These are phyloP conservation scores for Tinospora cordifolia DNA, from an alignment of 164 flowering plant species.

Conservation along the genomic window DNA sequence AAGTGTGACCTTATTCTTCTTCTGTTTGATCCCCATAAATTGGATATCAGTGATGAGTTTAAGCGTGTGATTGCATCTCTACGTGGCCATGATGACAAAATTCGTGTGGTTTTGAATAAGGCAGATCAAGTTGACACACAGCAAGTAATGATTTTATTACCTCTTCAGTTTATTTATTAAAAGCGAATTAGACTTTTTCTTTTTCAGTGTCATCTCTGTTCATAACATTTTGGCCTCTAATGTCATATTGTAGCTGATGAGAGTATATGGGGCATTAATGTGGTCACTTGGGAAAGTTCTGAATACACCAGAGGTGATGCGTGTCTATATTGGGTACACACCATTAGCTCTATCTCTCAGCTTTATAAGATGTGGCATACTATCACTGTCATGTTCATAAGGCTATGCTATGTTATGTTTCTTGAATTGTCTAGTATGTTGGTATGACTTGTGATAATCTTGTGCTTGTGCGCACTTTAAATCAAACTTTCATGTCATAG, in stretches of 20 bases:
- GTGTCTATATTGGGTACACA: constrained; percentile 93
- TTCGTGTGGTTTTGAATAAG: constrained; percentile 92
- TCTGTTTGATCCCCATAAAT: constrained; percentile 92
- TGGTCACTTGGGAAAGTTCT: constrained; percentile 98
- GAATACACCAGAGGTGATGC: constrained; percentile 86
- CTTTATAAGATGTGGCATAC: neutral
- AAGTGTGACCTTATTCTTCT: constrained; percentile 89
- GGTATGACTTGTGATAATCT: neutral
- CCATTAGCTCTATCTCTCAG: neutral
- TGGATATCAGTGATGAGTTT: constrained; percentile 95
- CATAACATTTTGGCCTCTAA: neutral
- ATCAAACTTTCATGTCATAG: neutral
- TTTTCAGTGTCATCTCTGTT: neutral
- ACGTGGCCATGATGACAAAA: constrained; percentile 96
- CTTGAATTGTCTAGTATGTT: neutral
- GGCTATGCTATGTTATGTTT: neutral
- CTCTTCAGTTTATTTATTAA: neutral
- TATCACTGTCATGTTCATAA: neutral
- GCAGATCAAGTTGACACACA: constrained; percentile 99
- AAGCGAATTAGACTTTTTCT: neutral
- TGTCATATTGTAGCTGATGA: constrained; percentile 38
- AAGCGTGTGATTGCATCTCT: constrained; percentile 89
- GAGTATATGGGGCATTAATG: constrained; percentile 97
- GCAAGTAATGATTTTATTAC: constrained; percentile 42
- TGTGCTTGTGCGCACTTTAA: neutral